These are phyloP conservation scores for Cochlearia excelsa DNA, from an alignment of 345 rosid genomes.

Conservation along the genomic window DNA sequence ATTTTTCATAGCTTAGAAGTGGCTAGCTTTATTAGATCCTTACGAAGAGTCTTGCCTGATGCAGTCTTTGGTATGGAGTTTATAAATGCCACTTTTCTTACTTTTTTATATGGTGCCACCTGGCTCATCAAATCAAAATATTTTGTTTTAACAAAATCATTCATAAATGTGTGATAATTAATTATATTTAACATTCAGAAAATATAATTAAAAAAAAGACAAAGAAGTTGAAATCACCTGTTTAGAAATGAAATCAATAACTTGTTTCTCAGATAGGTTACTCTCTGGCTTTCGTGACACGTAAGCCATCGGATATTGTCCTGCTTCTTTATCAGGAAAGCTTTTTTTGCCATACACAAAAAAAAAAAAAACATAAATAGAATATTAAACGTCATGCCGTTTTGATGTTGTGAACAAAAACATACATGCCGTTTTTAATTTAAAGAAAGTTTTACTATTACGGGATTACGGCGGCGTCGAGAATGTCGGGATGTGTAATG, in stretches of 20 bases:
- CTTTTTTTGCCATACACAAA: constrained; percentile 31
- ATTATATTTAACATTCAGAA: background rate
- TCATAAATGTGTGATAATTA: no score
- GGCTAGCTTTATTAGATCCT: constrained; percentile 66
- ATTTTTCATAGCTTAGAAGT: constrained; percentile 56
- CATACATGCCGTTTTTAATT: background rate
- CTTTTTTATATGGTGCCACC: constrained; percentile 85
- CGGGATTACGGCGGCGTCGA: constrained; percentile 85
- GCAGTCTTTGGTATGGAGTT: constrained; percentile 70
- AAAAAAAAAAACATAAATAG: background rate
- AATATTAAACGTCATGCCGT: background rate
- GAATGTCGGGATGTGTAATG: constrained; percentile 56
- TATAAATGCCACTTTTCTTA: constrained; percentile 43
- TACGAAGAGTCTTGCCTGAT: constrained; percentile 82
- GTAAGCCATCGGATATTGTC: constrained; percentile 79
- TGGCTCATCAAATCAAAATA: constrained; percentile 15
- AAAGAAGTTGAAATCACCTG: constrained; percentile 39
- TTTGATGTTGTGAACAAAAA: background rate
- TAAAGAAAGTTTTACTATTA: background rate
- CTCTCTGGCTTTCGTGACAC: constrained; percentile 52
- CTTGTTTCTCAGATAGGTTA: constrained; percentile 34
- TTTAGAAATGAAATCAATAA: constrained; percentile 56
- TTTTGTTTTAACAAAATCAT: background rate
- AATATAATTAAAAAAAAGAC: no score
- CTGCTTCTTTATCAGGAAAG: constrained; percentile 67